These are phyloP conservation scores for Chrysoporthe puriensis DNA, from an alignment of 2,329 filamentous ascomycete genomes.

Conservation along the genomic window DNA sequence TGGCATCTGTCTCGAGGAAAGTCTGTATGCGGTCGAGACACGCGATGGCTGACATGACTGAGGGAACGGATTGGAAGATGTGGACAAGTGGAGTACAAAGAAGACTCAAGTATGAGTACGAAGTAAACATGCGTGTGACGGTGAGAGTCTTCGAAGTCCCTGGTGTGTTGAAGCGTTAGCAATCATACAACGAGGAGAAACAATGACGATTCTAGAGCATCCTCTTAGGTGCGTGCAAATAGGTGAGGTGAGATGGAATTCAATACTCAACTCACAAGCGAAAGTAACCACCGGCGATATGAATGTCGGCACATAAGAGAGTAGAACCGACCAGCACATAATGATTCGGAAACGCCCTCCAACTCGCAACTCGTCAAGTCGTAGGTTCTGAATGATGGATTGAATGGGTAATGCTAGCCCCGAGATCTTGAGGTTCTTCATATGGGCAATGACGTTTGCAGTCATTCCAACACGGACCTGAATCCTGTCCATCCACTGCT, in stretches of 20 bases:
- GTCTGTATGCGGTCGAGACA: slow-evolving; percentile 42
- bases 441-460: slow-evolving; percentile 34
- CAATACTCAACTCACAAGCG: slow-evolving; percentile 21
- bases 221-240: no score
- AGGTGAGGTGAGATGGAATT: background rate
- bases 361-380: slow-evolving; percentile 33
- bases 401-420: slow-evolving; percentile 37
- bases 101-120: slow-evolving; percentile 41
- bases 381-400: slow-evolving; percentile 32
- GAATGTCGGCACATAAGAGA: slow-evolving; percentile 37
- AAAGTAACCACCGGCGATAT: slow-evolving; percentile 43
- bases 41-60: slow-evolving; percentile 37
- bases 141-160: slow-evolving; percentile 10
- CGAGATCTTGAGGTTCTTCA: slow-evolving; percentile 38
- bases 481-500: slow-evolving; percentile 38
- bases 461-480: slow-evolving; percentile 36
- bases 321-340: slow-evolving; percentile 33
- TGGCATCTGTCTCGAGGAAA: slow-evolving; percentile 40
- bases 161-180: background rate
- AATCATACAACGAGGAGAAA: background rate
- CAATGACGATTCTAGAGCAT: slow-evolving; percentile 29
- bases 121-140: slow-evolving; percentile 36
- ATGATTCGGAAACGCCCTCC: slow-evolving; percentile 32
- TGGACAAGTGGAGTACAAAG: slow-evolving; percentile 38
- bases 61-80: slow-evolving; percentile 41